These are phyloP conservation scores for Cutaneotrichosporon sp. DNA, from an alignment of 1,284 basidiomycete species.

Conservation along the genomic window DNA sequence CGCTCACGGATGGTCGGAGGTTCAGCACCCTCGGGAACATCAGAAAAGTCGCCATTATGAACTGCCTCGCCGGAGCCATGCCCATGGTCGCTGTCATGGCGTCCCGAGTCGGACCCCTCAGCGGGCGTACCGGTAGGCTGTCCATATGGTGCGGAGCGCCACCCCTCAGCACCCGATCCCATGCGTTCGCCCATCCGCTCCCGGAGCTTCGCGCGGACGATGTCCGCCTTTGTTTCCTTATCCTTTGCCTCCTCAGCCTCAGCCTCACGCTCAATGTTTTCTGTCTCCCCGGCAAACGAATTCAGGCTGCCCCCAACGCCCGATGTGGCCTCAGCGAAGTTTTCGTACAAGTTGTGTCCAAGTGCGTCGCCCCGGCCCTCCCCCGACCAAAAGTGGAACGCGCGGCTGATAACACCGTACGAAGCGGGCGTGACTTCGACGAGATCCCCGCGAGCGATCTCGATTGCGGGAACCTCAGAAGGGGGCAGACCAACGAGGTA, in stretches of 20 bases:
- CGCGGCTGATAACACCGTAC: conserved; percentile 81
- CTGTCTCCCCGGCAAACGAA: conserved; percentile 38
- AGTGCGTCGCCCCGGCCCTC: conserved; percentile 45
- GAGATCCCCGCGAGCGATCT: conserved; percentile 84
- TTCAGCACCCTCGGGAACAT: not conserved
- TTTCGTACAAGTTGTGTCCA: conserved; percentile 49
- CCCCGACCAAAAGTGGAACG: conserved; percentile 79
- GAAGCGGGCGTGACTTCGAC: conserved; percentile 83
- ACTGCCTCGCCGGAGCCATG: conserved; percentile 20
- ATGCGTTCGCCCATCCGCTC: conserved; percentile 18
- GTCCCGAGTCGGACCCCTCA: conserved; percentile 5
- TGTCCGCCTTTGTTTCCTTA: conserved; percentile 29
- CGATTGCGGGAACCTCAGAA: conserved; percentile 91
- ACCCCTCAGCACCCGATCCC: conserved; percentile 24
- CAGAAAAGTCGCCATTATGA: not conserved
- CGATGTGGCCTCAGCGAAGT: conserved; percentile 47
- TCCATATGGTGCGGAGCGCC: conserved; percentile 22
- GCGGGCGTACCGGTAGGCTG: conserved; percentile 10
- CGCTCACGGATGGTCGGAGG: not conserved
- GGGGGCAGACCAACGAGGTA: conserved; percentile 93
- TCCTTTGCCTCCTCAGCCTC: conserved; percentile 43
- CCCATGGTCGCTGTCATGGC: too few species aligned
- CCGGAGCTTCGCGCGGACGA: conserved; percentile 20
- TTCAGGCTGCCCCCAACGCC: conserved; percentile 35
- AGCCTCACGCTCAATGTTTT: conserved; percentile 45